Evolutionary conservation across 352 stramenopile genomes (phyloP).

Genomic region (Pythium brachiatum): DNA sequence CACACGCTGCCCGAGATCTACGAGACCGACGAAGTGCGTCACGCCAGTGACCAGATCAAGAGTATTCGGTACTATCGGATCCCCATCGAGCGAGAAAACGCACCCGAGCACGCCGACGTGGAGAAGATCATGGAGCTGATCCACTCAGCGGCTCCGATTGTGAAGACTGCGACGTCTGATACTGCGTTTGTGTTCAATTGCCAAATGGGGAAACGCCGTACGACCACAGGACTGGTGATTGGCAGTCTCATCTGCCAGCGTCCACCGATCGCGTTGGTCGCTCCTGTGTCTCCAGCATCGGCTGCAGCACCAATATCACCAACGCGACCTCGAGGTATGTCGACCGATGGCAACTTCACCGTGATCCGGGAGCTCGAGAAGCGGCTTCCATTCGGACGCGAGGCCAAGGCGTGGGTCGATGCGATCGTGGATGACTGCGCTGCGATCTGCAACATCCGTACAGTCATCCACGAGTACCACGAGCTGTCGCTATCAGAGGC

Average conservation of each 20-base stretch:
- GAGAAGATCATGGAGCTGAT: constrained; percentile 69
- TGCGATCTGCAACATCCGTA: constrained; percentile 75
- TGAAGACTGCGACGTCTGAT: constrained; percentile 23
- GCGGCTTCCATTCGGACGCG: constrained; percentile 41
- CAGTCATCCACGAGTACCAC: constrained; percentile 77
- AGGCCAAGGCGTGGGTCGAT: constrained; percentile 80
- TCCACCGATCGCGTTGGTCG: constrained; percentile 24
- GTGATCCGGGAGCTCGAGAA: constrained; percentile 67
- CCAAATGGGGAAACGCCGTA: constrained; percentile 84
- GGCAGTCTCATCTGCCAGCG: constrained; percentile 64
- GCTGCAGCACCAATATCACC: neutral
- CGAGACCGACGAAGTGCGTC: constrained; percentile 36
- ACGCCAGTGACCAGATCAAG: constrained; percentile 36
- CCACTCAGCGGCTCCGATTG: constrained; percentile 23
- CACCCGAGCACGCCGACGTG: constrained; percentile 69
- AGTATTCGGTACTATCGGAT: constrained; percentile 66
- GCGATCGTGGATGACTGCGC: constrained; percentile 62
- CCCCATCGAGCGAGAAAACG: constrained; percentile 81
- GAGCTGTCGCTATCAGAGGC: constrained; percentile 69
- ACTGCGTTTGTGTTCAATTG: constrained; percentile 89
- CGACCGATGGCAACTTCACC: constrained; percentile 50
- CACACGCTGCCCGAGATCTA: constrained; percentile 72
- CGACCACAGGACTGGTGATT: constrained; percentile 76
- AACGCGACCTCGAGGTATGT: neutral
- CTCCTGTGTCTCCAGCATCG: neutral